phyloP scores from a whole-genome alignment of 495 filamentous ascomycete genomes.

The Chaetomium fimeti region DNA sequence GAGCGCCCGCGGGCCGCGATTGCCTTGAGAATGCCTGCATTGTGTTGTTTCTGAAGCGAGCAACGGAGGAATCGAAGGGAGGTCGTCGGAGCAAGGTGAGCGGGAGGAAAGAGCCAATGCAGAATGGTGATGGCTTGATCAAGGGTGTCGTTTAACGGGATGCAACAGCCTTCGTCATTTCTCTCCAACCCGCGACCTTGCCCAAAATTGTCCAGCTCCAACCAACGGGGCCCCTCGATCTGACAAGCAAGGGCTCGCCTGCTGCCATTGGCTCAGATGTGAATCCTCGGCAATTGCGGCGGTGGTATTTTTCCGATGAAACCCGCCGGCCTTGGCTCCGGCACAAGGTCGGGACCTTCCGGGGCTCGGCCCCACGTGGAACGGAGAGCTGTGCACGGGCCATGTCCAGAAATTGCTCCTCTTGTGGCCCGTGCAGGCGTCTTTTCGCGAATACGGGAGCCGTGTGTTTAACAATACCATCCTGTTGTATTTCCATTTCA shows the following conservation, averaged over 20 bases:
- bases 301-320: constrained; percentile 24
- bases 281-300: constrained; percentile 12
- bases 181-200: constrained; percentile 22
- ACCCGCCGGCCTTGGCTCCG: neutral
- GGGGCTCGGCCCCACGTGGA: neutral
- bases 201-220: constrained; percentile 23
- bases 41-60: constrained; percentile 17
- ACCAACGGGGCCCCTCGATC: constrained; percentile 10
- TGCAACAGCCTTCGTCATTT: constrained; percentile 23
- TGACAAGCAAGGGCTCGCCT: constrained; percentile 6
- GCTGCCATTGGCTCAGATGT: constrained; percentile 5
- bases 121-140: constrained; percentile 5
- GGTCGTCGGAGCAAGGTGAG: neutral
- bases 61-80: neutral
- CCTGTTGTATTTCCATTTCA: neutral
- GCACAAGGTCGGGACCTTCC: neutral
- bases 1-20: constrained; percentile 45
- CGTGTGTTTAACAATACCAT: neutral
- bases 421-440: no score
- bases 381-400: no score
- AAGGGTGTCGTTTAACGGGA: neutral
- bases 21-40: constrained; percentile 53
- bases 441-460: neutral
- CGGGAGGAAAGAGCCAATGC: constrained; percentile 4
- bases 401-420: no score